A percentile compares a stretch with the other conserved stretches of the same genome.
phyloP scores from a whole-genome alignment of 768 basidiomycete species.

The Amanita subjunquillea region DNA sequence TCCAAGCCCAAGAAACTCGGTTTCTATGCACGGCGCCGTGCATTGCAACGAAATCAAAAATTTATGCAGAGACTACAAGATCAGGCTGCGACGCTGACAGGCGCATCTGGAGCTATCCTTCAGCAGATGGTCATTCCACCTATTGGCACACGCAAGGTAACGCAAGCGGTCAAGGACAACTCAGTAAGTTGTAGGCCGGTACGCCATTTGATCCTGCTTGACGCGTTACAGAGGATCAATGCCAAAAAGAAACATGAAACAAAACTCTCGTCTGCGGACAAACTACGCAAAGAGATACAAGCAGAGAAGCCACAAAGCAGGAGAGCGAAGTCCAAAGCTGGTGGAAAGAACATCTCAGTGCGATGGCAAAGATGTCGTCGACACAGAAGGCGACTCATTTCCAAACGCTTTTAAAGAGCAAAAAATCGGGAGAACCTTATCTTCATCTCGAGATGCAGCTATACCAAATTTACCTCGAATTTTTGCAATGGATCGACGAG shows the following conservation, averaged over 20 bases:
- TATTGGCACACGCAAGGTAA: constrained; percentile 15
- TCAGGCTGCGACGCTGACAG: constrained; percentile 54
- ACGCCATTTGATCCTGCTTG: not conserved
- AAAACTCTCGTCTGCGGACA: constrained; percentile 17
- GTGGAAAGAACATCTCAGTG: constrained; percentile 40
- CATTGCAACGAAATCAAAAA: constrained; percentile 29
- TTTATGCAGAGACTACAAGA: constrained; percentile 47
- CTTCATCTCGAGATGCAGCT: constrained; percentile 42
- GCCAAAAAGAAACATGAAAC: constrained; percentile 9
- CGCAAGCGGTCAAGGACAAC: not conserved
- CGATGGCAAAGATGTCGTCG: constrained; percentile 22
- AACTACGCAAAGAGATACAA: constrained; percentile 29
- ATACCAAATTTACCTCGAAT: constrained; percentile 40
- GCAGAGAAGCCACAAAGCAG: constrained; percentile 33
- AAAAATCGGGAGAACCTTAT: constrained; percentile 27
- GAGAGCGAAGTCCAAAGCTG: constrained; percentile 32
- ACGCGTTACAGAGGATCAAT: not conserved
- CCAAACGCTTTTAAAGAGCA: constrained; percentile 33
- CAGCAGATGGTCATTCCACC: constrained; percentile 43
- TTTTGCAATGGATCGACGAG: constrained; percentile 43
- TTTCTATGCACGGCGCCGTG: not conserved
- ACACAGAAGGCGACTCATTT: constrained; percentile 22
- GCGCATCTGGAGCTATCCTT: constrained; percentile 44
- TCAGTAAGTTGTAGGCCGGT: not conserved
- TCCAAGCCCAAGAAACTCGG: constrained; percentile 11